These are phyloP conservation scores for Rhamnella rubrinervis DNA, from an alignment of 331 rosid genomes.

Conservation along the genomic window DNA sequence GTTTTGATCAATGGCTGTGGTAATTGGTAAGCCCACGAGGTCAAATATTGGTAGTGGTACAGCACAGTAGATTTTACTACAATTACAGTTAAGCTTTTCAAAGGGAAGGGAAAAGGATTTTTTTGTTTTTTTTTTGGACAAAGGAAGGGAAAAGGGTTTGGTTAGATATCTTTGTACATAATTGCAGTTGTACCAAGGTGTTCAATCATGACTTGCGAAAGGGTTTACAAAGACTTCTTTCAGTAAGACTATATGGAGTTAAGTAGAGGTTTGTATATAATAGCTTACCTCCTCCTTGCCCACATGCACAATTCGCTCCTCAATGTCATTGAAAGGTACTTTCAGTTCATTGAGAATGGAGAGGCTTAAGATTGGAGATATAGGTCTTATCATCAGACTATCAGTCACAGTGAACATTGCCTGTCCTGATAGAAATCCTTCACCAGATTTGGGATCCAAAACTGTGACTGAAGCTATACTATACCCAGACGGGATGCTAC, in stretches of 20 bases:
- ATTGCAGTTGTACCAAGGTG: neutral
- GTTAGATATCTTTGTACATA: neutral
- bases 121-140: too few relatives aligned
- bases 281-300: conserved; percentile 13
- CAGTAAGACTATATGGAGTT: too few relatives aligned
- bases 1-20: too few relatives aligned
- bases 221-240: too few relatives aligned
- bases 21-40: too few relatives aligned
- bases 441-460: neutral
- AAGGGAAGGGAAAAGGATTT: too few relatives aligned
- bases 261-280: too few relatives aligned
- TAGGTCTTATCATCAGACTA: neutral
- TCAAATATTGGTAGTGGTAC: too few relatives aligned
- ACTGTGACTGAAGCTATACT: neutral
- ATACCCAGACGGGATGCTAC: neutral
- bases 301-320: neutral
- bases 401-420: neutral
- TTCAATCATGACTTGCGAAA: neutral
- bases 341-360: conserved; percentile 8
- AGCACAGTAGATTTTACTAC: too few relatives aligned
- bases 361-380: neutral
- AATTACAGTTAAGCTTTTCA: too few relatives aligned
- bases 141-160: too few relatives aligned
- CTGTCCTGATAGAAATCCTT: neutral
- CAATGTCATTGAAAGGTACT: conserved; percentile 3